Evolutionary conservation across 1,139 yeast species (phyloP), one percentile per base, ranked within the genome.

Genomic region (Hansenula lynferdii): DNA sequence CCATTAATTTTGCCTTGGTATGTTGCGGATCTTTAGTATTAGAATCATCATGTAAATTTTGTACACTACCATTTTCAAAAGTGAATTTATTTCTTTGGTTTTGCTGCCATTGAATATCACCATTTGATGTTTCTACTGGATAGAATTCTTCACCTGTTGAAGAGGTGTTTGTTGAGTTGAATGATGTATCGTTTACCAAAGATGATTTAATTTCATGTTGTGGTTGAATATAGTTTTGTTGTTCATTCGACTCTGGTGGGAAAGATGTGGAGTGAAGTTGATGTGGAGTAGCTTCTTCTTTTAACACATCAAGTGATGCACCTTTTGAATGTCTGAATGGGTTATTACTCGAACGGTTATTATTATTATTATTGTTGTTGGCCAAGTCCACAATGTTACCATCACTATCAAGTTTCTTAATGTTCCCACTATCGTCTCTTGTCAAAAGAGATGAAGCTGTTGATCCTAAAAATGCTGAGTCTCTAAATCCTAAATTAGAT

Each of bases 391-490:
- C 69, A 19, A 75, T 64, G 49, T 75, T 74, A 2, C 81, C 81
- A 49, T 72, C 72, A 44, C 78, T 72, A 48, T 76, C 80, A 32
- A 75, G 57, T 48, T 73, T 60, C 49, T 74, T 77, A 39, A 75
- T 51, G 49, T 75, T 75, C 2, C 70, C 74, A 34, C 59, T 54
- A 32, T 53, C 56, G 27, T 53, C 55, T 36, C 58, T 45, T 6
- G 54, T 47, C 24, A 54, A 37, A 19, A 52, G 47, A 3, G 57
- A 49, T 6, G 55, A 49, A 1, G 51, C 48, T 1, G 50, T 43
- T 7, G 51, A 44, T 1, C 53, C 58, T 42, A 56, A 42, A 40
- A 63, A 64, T 2, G 58, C 67, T 0, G 69, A 74, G 41, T 69
- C 70, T 53, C 77, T 60, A 36, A 60, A 47, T 7, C 66, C 62